phyloP scores from a whole-genome alignment of 164 flowering plant genomes.

The Vitis labrusca region DNA sequence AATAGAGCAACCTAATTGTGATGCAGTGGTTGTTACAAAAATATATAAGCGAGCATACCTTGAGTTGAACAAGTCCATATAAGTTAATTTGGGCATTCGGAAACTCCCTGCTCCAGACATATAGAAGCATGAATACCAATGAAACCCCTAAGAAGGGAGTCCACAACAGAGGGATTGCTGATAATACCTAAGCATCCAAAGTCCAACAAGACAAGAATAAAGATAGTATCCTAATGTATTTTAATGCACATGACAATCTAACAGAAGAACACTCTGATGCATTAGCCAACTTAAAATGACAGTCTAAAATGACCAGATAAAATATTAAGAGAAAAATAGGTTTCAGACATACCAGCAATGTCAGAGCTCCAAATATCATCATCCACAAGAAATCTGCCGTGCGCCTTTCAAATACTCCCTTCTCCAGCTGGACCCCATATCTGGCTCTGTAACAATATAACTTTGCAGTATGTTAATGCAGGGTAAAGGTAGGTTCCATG shows the following conservation, averaged over 20 bases:
- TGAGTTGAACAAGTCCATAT: constrained; percentile 59
- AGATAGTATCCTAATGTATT: not conserved
- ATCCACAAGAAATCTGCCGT: constrained; percentile 99
- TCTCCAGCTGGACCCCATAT: constrained; percentile 93
- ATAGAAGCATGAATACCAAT: constrained; percentile 83
- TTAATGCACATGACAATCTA: constrained; percentile 9
- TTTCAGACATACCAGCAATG: constrained; percentile 53
- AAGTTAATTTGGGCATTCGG: constrained; percentile 78
- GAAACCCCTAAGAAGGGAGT: constrained; percentile 64
- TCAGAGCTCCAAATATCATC: constrained; percentile 84
- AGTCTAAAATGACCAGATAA: too few relatives aligned
- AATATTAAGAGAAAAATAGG: too few relatives aligned
- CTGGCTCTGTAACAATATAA: constrained; percentile 57
- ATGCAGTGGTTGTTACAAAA: too few relatives aligned
- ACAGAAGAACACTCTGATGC: not conserved
- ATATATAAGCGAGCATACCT: constrained; percentile 30
- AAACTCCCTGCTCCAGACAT: constrained; percentile 88
- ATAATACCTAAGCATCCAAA: constrained; percentile 20
- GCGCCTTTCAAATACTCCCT: constrained; percentile 82
- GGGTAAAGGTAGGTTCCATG: too few relatives aligned
- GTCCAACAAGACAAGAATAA: not conserved
- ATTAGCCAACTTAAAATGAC: too few relatives aligned
- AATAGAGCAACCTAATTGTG: not conserved
- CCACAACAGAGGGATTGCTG: constrained; percentile 49
- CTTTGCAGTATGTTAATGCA: too few relatives aligned